A percentile compares a stretch with the other conserved stretches of the same genome.
These are phyloP conservation scores for Umbelopsis vinacea DNA, from an alignment of 192 early-diverging fungal genomes.

Conservation along the genomic window DNA sequence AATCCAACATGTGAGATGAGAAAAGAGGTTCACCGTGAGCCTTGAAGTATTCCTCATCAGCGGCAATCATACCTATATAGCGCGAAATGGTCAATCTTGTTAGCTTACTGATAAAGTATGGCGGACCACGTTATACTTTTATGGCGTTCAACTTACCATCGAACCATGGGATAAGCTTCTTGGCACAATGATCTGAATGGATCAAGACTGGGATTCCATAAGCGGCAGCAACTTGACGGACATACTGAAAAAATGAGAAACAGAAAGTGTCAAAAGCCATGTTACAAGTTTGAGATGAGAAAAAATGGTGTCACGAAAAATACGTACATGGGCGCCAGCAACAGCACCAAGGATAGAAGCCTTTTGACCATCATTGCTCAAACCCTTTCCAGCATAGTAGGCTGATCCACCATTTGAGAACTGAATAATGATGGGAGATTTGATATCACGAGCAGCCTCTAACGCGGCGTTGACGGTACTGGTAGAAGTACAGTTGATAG, in stretches of 20 bases:
- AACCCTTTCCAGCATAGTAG: conserved; percentile 93
- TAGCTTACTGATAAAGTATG: not conserved
- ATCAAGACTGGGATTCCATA: conserved; percentile 64
- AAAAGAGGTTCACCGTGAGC: conserved; percentile 92
- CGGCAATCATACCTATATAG: conserved; percentile 75
- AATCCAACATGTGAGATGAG: conserved; percentile 97
- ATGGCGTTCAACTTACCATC: not conserved
- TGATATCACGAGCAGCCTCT: conserved; percentile 92
- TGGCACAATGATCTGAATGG: conserved; percentile 97
- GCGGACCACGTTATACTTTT: not conserved
- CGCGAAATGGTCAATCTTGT: not conserved
- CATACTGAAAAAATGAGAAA: conserved; percentile 25
- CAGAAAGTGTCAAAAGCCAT: not conserved
- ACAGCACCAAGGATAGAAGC: conserved; percentile 90
- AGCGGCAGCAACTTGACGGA: conserved; percentile 38
- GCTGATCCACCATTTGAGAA: conserved; percentile 94
- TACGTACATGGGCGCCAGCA: conserved; percentile 87
- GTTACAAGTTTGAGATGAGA: not conserved
- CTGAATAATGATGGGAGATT: conserved; percentile 94
- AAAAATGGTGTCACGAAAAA: not conserved
- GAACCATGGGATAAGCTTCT: conserved; percentile 81
- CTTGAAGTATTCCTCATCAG: conserved; percentile 94
- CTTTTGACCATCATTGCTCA: conserved; percentile 85
- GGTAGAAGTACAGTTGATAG: conserved; percentile 95
- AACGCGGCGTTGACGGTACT: conserved; percentile 91